These are phyloP conservation scores for Suillus subluteus DNA, from an alignment of 768 basidiomycete genomes.

Conservation along the genomic window DNA sequence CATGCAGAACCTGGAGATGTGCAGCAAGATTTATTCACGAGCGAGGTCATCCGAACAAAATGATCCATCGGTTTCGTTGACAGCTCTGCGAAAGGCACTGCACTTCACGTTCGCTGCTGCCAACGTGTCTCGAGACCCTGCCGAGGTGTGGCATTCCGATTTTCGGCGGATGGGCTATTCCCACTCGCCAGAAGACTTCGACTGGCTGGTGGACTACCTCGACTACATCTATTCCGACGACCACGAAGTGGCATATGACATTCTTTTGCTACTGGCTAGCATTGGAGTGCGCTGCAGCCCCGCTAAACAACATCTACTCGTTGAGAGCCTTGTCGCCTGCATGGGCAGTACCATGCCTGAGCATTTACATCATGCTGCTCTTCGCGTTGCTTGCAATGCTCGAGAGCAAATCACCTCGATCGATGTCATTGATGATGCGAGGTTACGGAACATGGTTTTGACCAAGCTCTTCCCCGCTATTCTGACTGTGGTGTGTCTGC, in stretches of 20 bases:
- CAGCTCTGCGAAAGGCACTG: no score
- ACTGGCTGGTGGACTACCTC: no score
- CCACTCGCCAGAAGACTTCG: no score
- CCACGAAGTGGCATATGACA: background rate
- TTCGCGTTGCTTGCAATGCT: background rate
- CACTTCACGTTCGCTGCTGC: no score
- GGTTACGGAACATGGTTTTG: background rate
- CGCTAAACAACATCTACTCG: background rate
- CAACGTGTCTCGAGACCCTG: no score
- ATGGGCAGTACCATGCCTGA: background rate
- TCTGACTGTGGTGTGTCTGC: background rate
- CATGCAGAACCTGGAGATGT: no score
- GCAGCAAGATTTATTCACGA: no score
- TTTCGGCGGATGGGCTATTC: no score
- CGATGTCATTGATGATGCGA: background rate
- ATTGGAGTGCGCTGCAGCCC: background rate
- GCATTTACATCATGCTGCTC: background rate
- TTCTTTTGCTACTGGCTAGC: background rate
- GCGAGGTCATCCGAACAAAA: no score
- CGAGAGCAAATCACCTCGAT: background rate
- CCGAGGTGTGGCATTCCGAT: no score
- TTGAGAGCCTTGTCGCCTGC: background rate
- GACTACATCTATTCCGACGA: slow-evolving; percentile 1
- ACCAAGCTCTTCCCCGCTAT: background rate
- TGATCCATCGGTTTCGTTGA: no score